Base-by-base conservation (phyloP, 1,284 basidiomycete species). In the Leccinum angustisporum region DNA sequence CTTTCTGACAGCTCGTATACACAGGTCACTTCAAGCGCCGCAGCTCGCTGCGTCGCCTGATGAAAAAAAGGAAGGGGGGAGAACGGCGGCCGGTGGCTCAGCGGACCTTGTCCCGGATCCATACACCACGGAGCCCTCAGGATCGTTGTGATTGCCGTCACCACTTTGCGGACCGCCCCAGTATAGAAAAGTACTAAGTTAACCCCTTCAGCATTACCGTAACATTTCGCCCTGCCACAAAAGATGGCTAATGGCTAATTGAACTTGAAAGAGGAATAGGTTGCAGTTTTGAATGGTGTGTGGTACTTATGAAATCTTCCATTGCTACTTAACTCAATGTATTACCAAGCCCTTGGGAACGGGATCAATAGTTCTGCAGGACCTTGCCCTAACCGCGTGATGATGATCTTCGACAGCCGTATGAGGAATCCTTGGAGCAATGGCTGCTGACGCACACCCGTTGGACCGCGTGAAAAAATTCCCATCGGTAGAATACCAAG, bases 151-250 rank as follows among this genome's bases (percentile, higher is more conserved):
- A 34, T 9, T 34, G 33, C 33, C 33, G 33, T 34, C 33, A 34
- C 33, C 5, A 34, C 33, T 34, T 33, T 34, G 33, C 13, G 33
- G 33, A 5, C 33, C 33, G 5, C 33, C 33, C 25, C 25, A 25
- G 11, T 33, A 33, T 33, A 33, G 4, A 33, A 11, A 25, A 3
- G 25, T 33, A 34, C 33, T 34, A 34, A 34, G 33, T 13, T 13
- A 34, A 34, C 33, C n/a, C 63, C n/a, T 21, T 14, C 31, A 18
- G 25, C 30, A 21, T 56, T 56, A 8, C 7, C 2, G 3, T 27
- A 27, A 27, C 4, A n/a, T 40, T 43, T 3, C 11, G 18, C 64
- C 56, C 61, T 66, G 55, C 25, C 25, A 27, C 34, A 38, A 58
- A 27, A 55, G 16, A 43, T 16, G n/a, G n/a, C 48, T 48, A 46